These are phyloP conservation scores for Cordia subcordata DNA, from an alignment of 257 asterid genomes.

Conservation along the genomic window DNA sequence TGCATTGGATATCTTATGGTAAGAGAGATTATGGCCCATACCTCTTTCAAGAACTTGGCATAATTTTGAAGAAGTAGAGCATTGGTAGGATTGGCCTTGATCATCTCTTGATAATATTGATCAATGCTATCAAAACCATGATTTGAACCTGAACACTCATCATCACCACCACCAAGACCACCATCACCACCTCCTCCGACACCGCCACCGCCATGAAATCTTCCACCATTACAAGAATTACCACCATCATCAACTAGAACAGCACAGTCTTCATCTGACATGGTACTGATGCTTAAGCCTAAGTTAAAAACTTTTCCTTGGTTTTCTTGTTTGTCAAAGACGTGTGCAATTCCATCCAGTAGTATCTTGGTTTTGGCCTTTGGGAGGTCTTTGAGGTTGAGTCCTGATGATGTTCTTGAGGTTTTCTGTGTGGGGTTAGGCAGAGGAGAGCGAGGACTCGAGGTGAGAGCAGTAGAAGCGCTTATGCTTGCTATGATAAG, in stretches of 20 bases:
- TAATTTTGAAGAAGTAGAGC: slow-evolving; percentile 8
- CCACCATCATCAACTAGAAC: not conserved
- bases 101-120: slow-evolving; percentile 6
- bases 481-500: slow-evolving; percentile 2
- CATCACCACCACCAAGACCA: slow-evolving; percentile 7
- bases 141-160: not conserved
- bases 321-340: slow-evolving; percentile 5
- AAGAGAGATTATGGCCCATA: not conserved
- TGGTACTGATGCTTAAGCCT: slow-evolving; percentile 4
- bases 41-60: slow-evolving; percentile 14
- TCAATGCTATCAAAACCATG: slow-evolving; percentile 4
- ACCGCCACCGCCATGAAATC: not conserved
- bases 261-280: slow-evolving; percentile 5
- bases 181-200: not conserved
- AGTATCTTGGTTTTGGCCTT: not conserved
- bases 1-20: no score
- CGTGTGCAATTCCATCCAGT: not conserved
- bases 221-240: not conserved
- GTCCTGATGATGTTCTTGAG: slow-evolving; percentile 2
- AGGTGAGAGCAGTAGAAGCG: slow-evolving; percentile 1
- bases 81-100: slow-evolving; percentile 8
- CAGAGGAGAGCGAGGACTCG: not conserved
- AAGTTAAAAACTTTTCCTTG: not conserved
- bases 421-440: not conserved
- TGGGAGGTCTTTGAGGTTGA: not conserved